These are phyloP conservation scores for Arachnomyces sp. DNA, from an alignment of 2,329 filamentous ascomycete species.

Conservation along the genomic window DNA sequence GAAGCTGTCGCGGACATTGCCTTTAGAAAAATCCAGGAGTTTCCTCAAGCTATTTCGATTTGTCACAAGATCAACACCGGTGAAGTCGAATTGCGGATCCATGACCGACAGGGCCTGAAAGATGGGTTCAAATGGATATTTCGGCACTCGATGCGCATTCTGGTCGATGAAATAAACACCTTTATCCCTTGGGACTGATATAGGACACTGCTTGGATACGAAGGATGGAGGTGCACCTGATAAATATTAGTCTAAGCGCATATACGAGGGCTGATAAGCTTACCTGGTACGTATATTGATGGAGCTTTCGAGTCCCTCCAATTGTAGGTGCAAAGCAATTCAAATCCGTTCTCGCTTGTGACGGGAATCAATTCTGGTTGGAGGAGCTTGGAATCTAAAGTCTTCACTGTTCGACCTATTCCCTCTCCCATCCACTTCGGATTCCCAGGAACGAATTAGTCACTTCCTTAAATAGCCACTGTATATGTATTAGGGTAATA, in stretches of 20 bases:
- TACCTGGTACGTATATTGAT: neutral
- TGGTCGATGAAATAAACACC: conserved; percentile 20
- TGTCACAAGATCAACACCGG: conserved; percentile 18
- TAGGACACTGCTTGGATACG: conserved; percentile 1
- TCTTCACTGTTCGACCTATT: no score
- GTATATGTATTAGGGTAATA: no score
- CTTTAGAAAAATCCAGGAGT: conserved; percentile 20
- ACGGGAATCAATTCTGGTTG: no score
- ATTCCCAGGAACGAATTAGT: no score
- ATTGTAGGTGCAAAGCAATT: conserved; percentile 2
- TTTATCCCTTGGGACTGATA: conserved; percentile 8
- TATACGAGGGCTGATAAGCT: neutral
- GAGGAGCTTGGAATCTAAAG: no score
- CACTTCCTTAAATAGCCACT: no score
- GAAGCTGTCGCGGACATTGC: conserved; percentile 18
- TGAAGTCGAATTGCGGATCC: conserved; percentile 16
- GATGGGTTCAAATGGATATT: conserved; percentile 19
- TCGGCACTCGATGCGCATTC: conserved; percentile 21
- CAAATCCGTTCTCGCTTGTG: neutral
- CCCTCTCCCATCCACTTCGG: no score
- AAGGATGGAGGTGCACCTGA: conserved; percentile 1
- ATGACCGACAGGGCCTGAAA: conserved; percentile 17
- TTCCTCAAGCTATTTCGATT: conserved; percentile 25
- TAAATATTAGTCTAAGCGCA: neutral
- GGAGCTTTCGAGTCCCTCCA: neutral